Percentiles rank a stretch among this genome's conserved stretches.
These are phyloP conservation scores for Dysphania ambrosioides DNA, from an alignment of 148 eudicot species.

Conservation along the genomic window DNA sequence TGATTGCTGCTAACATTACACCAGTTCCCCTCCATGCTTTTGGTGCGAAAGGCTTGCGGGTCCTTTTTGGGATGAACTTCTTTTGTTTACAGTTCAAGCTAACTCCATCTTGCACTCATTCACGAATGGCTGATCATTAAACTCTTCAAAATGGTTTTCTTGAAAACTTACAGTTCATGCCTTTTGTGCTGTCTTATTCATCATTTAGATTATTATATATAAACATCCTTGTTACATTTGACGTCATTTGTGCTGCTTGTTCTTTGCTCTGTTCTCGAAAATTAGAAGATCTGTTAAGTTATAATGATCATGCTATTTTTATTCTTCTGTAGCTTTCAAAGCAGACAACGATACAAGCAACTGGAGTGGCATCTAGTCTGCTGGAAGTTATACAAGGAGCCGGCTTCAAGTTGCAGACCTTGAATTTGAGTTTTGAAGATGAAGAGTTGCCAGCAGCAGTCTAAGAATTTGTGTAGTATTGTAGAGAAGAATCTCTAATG, in stretches of 20 bases:
- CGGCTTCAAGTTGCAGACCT: slow-evolving; percentile 69
- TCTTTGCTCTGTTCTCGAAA: not conserved
- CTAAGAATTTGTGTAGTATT: not conserved
- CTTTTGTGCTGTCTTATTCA: no score
- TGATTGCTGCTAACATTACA: not conserved
- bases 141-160: not conserved
- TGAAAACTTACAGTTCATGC: no score
- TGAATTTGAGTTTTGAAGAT: slow-evolving; percentile 76
- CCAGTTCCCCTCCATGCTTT: not conserved
- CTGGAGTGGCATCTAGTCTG: slow-evolving; percentile 86
- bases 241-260: not conserved
- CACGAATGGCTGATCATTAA: no score
- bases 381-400: slow-evolving; percentile 78
- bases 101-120: not conserved
- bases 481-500: no score
- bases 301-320: not conserved
- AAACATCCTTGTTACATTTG: not conserved
- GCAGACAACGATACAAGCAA: slow-evolving; percentile 90
- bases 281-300: not conserved
- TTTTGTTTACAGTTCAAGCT: not conserved
- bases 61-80: no score
- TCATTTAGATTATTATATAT: not conserved
- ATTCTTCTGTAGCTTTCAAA: slow-evolving; percentile 52
- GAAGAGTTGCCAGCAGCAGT: slow-evolving; percentile 34
- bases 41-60: no score